These are phyloP conservation scores for Claviceps quebecensis DNA, from an alignment of 2,329 filamentous ascomycete genomes.

Conservation along the genomic window DNA sequence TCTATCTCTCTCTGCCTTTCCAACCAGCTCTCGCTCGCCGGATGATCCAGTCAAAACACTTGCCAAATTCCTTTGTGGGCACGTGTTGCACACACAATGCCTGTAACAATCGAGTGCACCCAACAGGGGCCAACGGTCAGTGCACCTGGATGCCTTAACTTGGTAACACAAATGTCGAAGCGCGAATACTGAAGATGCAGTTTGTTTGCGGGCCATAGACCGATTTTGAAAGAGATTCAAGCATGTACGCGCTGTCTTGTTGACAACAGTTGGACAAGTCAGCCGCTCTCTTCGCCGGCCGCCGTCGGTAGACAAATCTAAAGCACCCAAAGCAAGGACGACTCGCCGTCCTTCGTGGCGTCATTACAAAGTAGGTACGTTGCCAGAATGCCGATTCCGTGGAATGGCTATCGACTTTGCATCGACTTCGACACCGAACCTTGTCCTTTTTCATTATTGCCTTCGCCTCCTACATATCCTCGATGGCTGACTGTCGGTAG, in stretches of 20 bases:
- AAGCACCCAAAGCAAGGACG: not conserved
- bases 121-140: not conserved
- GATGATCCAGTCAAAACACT: not conserved
- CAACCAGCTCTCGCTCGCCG: not conserved
- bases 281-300: not conserved
- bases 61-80: not conserved
- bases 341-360: not conserved
- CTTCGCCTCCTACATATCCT: not conserved
- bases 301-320: not conserved
- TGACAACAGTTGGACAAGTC: not conserved
- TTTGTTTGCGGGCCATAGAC: not conserved
- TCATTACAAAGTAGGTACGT: not conserved
- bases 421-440: not conserved
- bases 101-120: not conserved
- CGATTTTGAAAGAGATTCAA: not conserved
- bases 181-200: not conserved
- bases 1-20: not conserved
- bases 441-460: too few relatives aligned
- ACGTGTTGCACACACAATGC: constrained; percentile 3
- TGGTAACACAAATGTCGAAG: constrained; percentile 1
- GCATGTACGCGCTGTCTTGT: not conserved
- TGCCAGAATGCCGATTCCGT: not conserved
- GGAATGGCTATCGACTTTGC: not conserved
- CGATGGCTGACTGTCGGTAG: not conserved
- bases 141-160: constrained; percentile 3